Conservation (phyloP, 2,329 filamentous ascomycete genomes). For the Trichophyton simii region DNA sequence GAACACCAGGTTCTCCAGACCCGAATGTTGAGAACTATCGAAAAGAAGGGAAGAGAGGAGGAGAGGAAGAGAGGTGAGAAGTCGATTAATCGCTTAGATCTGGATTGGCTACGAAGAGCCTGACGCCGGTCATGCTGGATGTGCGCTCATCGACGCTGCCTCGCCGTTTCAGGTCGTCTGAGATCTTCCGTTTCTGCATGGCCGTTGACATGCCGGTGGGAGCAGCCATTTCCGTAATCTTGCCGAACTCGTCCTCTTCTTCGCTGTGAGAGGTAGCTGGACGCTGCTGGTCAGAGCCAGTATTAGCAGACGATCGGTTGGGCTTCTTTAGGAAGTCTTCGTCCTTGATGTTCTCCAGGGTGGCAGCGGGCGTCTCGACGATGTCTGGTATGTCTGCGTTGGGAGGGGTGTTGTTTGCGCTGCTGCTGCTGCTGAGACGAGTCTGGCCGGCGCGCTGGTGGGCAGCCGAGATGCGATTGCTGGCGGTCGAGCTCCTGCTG, state of each 20-base stretch:
- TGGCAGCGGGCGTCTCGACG: constrained; percentile 26
- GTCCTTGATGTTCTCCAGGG: constrained; percentile 17
- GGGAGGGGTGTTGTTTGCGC: constrained; percentile 38
- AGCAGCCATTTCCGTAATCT: constrained; percentile 39
- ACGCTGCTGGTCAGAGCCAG: constrained; percentile 8
- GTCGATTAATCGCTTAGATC: constrained; percentile 30
- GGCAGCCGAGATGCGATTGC: constrained; percentile 34
- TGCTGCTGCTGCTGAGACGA: constrained; percentile 36
- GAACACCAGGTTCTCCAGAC: background rate
- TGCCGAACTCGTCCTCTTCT: constrained; percentile 44
- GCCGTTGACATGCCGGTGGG: constrained; percentile 30
- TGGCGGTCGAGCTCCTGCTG: constrained; percentile 45
- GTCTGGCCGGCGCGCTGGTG: constrained; percentile 28
- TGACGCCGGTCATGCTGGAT: constrained; percentile 35
- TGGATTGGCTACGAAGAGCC: constrained; percentile 38
- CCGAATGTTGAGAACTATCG: background rate
- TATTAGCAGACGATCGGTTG: background rate
- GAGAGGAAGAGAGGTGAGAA: too few relatives aligned
- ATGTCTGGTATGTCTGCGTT: constrained; percentile 33
- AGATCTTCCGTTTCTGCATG: constrained; percentile 28
- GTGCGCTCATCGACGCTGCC: constrained; percentile 39
- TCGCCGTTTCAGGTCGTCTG: constrained; percentile 34
- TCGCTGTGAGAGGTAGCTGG: constrained; percentile 24
- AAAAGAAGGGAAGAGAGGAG: background rate
- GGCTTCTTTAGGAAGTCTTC: background rate